These are phyloP conservation scores for Lizonia empirigonia DNA, from an alignment of 2,329 filamentous ascomycete species.

Conservation along the genomic window DNA sequence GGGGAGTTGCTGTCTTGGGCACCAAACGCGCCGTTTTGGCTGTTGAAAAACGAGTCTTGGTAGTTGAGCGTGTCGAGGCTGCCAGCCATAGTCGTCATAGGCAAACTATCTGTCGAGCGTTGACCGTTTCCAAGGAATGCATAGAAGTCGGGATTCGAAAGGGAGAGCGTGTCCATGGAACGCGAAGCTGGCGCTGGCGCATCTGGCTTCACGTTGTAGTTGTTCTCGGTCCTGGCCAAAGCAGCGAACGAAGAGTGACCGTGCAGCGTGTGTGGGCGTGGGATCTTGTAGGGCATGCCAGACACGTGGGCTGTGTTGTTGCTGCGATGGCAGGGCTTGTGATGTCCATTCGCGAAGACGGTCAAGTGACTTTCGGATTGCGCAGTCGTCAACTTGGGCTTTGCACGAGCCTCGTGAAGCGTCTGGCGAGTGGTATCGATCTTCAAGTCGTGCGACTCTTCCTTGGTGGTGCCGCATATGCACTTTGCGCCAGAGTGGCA, in stretches of 20 bases:
- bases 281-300: constrained; percentile 67
- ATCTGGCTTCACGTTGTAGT: constrained; percentile 32
- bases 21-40: constrained; percentile 28
- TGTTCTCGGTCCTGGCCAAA: constrained; percentile 28
- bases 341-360: constrained; percentile 67
- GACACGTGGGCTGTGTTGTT: constrained; percentile 68
- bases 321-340: constrained; percentile 68
- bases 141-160: constrained; percentile 47
- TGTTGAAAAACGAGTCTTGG: constrained; percentile 38
- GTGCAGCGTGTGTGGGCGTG: constrained; percentile 50
- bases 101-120: constrained; percentile 33
- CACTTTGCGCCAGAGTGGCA: constrained; percentile 66
- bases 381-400: constrained; percentile 62
- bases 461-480: constrained; percentile 63
- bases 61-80: constrained; percentile 39
- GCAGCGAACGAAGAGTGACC: constrained; percentile 39
- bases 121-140: constrained; percentile 43
- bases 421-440: constrained; percentile 52
- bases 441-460: constrained; percentile 58
- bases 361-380: constrained; percentile 66
- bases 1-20: constrained; percentile 42
- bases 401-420: constrained; percentile 55
- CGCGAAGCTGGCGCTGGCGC: constrained; percentile 26
- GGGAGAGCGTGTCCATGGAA: constrained; percentile 44
- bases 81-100: constrained; percentile 34